These are phyloP conservation scores for Cornus kousa DNA, from an alignment of 148 eudicot genomes.

Conservation along the genomic window DNA sequence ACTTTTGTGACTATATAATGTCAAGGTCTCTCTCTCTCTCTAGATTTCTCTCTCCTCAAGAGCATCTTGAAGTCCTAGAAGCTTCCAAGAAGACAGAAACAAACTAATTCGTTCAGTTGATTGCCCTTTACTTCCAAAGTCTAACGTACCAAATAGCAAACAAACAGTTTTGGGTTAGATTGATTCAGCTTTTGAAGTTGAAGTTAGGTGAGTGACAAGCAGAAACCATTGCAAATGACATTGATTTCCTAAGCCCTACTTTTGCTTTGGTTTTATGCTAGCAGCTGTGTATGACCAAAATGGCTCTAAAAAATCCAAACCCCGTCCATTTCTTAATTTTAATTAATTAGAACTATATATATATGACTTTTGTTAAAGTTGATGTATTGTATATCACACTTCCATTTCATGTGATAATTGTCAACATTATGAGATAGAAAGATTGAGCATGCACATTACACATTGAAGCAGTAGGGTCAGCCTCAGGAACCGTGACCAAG, in stretches of 20 bases:
- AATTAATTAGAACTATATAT: no score
- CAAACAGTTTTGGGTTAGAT: constrained; percentile 5
- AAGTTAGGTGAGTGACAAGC: constrained; percentile 19
- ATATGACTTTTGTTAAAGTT: constrained; percentile 10
- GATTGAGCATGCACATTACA: no score
- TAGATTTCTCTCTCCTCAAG: neutral
- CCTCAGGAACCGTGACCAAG: no score
- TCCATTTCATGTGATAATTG: neutral
- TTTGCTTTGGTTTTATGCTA: neutral
- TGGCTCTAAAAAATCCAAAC: constrained; percentile 26
- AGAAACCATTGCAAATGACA: constrained; percentile 8
- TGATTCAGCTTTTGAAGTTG: constrained; percentile 18
- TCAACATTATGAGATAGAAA: no score
- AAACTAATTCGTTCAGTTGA: constrained; percentile 2
- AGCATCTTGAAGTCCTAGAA: constrained; percentile 20
- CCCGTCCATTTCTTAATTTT: neutral
- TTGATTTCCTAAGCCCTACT: neutral
- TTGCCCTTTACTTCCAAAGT: neutral
- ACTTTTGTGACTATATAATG: no score
- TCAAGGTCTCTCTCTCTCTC: neutral
- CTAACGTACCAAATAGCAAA: constrained; percentile 11
- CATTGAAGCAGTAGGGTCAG: no score
- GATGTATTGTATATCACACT: neutral
- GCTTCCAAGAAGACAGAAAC: constrained; percentile 25
- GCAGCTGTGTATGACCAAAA: neutral